Base-by-base conservation (phyloP, 768 basidiomycete genomes). In the Mycena epipterygia region DNA sequence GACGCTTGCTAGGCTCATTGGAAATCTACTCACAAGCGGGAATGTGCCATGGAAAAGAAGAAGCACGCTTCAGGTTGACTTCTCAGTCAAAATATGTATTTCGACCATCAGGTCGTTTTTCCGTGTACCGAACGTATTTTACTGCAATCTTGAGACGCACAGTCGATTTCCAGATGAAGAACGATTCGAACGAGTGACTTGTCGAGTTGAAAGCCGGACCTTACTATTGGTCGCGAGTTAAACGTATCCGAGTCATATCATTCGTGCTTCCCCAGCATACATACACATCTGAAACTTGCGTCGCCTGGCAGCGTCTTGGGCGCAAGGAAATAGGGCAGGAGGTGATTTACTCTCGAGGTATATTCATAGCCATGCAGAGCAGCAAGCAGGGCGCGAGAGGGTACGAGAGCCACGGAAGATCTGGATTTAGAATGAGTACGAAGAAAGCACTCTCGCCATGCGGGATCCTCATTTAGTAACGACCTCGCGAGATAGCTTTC, bases 1-100 rank as follows among this genome's bases (percentile, higher is more conserved):
- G 65, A 68, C 11, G 42, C 25, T 68, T 49, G 51, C 35, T 59
- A 75, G 74, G 68, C 33, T 17, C 73, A 75, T 68, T 75, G 74
- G 74, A 75, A 74, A 48, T 73, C 73, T 42, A 73, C 70, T 23
- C 74, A 75, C 57, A 74, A 72, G 48, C 73, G 64, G 37, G 73
- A 75, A 55, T 75, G 74, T 35, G 53, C 70, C 27, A n/a, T 52
- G 46, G 57, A 60, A 32, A 70, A 70, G 69, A 67, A 57, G 56
- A 52, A 73, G n/a, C 23, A 30, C 49, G 64, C 51, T 37, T 56
- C 67, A 27, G 60, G 52, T 62, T 68, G 53, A 66, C 51, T 63
- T 52, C 59, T 48, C 59, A 35, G 44, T 60, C 59, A 32, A 48
- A 59, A 59, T 59, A 62, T 48, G 30, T 58, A 58, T 39, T 27